These are phyloP conservation scores for Cytospora chrysosperma DNA, from an alignment of 2,329 filamentous ascomycete species.

Conservation along the genomic window DNA sequence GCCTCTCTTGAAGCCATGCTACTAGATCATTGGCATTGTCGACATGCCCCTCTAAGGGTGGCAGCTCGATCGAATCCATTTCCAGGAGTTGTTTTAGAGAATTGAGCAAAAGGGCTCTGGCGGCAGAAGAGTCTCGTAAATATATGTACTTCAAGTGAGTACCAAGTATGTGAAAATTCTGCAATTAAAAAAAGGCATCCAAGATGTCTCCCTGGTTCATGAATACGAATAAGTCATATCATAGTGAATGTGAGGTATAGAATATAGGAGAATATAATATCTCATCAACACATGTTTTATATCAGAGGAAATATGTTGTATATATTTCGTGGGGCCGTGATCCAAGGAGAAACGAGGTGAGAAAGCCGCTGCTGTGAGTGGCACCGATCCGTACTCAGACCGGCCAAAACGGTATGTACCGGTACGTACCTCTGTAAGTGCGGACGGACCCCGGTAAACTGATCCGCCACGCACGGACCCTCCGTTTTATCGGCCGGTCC, in stretches of 20 bases:
- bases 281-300: not conserved
- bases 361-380: too few species aligned
- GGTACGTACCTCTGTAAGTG: slow-evolving; percentile 13
- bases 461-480: slow-evolving; percentile 18
- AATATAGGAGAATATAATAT: too few species aligned
- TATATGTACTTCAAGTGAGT: too few species aligned
- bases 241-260: not conserved
- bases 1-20: slow-evolving; percentile 29
- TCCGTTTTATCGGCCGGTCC: not conserved
- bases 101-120: not conserved
- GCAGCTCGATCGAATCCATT: slow-evolving; percentile 23
- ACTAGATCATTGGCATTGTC: slow-evolving; percentile 30
- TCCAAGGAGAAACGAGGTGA: not conserved
- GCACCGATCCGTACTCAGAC: too few species aligned
- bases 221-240: not conserved
- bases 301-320: not conserved
- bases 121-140: not conserved
- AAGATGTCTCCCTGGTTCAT: not conserved
- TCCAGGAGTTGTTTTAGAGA: not conserved
- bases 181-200: not conserved
- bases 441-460: not conserved
- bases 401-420: not conserved
- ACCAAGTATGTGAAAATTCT: slow-evolving; percentile 15
- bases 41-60: slow-evolving; percentile 27
- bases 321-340: not conserved